Evolutionary conservation across 2,329 filamentous ascomycete species (phyloP).

Genomic region (Zopfia rhizophila): DNA sequence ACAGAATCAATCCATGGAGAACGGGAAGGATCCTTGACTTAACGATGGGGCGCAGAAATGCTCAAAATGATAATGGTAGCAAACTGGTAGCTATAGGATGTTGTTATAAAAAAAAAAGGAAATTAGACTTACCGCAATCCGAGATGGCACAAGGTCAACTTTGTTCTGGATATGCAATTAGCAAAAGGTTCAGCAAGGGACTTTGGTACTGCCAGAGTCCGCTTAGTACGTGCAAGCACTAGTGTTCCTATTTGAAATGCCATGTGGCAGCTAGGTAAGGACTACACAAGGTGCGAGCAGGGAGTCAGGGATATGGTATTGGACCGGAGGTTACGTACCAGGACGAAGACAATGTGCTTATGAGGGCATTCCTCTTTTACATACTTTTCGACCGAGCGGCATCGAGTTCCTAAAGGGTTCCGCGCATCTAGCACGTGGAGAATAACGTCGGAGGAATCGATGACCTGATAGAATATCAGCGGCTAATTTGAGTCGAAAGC

Average conservation of each 20-base stretch:
- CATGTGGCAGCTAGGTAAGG: too few species aligned
- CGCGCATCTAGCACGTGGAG: slow-evolving; percentile 90
- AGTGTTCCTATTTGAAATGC: too few species aligned
- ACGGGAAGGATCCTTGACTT: slow-evolving; percentile 86
- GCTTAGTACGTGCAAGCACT: too few species aligned
- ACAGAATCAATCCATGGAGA: slow-evolving; percentile 87
- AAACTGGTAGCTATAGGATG: too few species aligned
- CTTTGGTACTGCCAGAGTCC: too few species aligned
- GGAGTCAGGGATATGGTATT: too few species aligned
- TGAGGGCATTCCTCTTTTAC: slow-evolving; percentile 92
- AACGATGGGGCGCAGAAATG: slow-evolving; percentile 71
- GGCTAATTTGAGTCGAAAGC: slow-evolving; percentile 61
- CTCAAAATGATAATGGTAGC: too few species aligned
- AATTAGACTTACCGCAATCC: slow-evolving; percentile 84
- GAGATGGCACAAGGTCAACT: slow-evolving; percentile 90
- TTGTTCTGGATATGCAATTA: too few species aligned
- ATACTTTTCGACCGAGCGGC: slow-evolving; percentile 91
- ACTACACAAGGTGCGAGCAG: too few species aligned
- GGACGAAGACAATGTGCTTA: slow-evolving; percentile 90
- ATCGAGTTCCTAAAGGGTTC: slow-evolving; percentile 90
- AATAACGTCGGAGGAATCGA: slow-evolving; percentile 94
- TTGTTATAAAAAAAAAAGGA: slow-evolving; percentile 18
- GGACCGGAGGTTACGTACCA: too few species aligned
- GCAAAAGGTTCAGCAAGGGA: too few species aligned
- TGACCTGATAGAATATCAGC: slow-evolving; percentile 95